Evolutionary conservation across 2,329 filamentous ascomycete species (phyloP).

Genomic region (Alternaria dauci): DNA sequence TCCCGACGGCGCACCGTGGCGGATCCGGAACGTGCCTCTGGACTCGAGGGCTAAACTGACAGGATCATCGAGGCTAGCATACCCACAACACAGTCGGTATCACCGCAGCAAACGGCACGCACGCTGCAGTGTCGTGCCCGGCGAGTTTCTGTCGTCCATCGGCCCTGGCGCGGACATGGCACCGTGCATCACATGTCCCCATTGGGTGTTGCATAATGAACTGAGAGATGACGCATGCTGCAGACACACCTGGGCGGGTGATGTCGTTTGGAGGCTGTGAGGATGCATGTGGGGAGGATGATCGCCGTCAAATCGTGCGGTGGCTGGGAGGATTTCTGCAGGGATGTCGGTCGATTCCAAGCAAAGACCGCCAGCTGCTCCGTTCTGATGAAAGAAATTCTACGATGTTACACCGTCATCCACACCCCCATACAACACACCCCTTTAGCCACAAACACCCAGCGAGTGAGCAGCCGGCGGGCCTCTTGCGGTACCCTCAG

Average conservation of each 20-base stretch:
- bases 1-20: constrained; percentile 19
- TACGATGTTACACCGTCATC: constrained; percentile 46
- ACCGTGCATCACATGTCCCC: constrained; percentile 1
- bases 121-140: constrained; percentile 5
- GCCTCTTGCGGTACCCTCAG: constrained; percentile 21
- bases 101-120: constrained; percentile 34
- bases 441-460: constrained; percentile 37
- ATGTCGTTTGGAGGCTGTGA: constrained; percentile 28
- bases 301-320: constrained; percentile 41
- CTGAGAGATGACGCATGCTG: constrained; percentile 10
- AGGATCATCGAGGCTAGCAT: constrained; percentile 28
- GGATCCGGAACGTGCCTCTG: constrained; percentile 28
- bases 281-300: constrained; percentile 32
- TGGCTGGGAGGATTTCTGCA: constrained; percentile 43
- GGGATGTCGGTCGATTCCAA: constrained; percentile 17
- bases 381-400: constrained; percentile 39
- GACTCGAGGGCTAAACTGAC: constrained; percentile 33
- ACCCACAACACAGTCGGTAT: constrained; percentile 35
- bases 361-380: constrained; percentile 30
- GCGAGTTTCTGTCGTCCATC: constrained; percentile 4
- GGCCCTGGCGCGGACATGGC: constrained; percentile 10
- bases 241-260: constrained; percentile 20
- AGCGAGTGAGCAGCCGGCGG: constrained; percentile 15
- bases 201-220: constrained; percentile 7
- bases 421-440: constrained; percentile 29